Conservation (phyloP, 371 early-diverging fungal species). For the Lichtheimia corymbifera region DNA sequence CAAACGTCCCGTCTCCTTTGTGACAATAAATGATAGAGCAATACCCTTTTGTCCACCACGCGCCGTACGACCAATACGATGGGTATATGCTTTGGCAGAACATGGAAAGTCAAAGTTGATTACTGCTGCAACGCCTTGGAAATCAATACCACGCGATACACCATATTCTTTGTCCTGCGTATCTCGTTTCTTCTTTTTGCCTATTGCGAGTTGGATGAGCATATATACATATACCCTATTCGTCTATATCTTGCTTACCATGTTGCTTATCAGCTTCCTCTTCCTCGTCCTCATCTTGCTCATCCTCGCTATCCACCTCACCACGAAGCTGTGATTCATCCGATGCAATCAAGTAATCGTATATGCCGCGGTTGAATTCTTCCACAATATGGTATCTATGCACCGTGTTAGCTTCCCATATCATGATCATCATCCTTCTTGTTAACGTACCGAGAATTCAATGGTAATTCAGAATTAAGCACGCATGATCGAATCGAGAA, state of each 20-base stretch:
- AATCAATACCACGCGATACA: conserved; percentile 97
- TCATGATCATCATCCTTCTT: background rate
- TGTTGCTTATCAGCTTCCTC: conserved; percentile 21
- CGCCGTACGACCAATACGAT: conserved; percentile 97
- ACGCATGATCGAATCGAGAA: conserved; percentile 91
- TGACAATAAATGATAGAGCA: conserved; percentile 83
- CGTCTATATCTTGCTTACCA: background rate
- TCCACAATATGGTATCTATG: conserved; percentile 85
- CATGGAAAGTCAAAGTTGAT: conserved; percentile 98
- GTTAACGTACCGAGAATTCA: conserved; percentile 64
- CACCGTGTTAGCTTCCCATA: no score
- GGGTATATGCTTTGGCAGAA: conserved; percentile 89
- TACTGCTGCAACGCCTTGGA: conserved; percentile 90
- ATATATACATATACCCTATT: background rate
- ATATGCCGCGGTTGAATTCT: conserved; percentile 96
- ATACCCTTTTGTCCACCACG: conserved; percentile 91
- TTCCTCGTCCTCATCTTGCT: conserved; percentile 34
- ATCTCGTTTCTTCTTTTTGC: conserved; percentile 51
- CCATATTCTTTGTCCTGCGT: conserved; percentile 85
- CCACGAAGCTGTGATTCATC: conserved; percentile 82
- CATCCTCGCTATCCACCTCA: conserved; percentile 65
- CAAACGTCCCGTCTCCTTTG: conserved; percentile 38
- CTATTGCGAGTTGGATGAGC: background rate
- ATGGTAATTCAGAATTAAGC: conserved; percentile 92
- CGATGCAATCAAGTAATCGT: conserved; percentile 94